Base-by-base conservation (phyloP, 495 filamentous ascomycete species). In the Penicillium soppii region DNA sequence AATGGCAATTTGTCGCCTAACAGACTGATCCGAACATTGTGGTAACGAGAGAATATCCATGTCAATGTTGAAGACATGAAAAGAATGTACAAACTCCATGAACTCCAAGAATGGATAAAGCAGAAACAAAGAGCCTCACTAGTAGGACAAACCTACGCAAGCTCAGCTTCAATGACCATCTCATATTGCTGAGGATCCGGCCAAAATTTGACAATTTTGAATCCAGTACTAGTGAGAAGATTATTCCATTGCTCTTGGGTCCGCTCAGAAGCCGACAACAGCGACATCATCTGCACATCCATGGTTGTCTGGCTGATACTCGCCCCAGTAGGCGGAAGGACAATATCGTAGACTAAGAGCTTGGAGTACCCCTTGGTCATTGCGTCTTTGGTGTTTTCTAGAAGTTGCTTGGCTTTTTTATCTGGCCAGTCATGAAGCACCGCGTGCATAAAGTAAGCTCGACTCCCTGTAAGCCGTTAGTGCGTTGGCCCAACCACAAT, bases 331-430 rank as follows among this genome's bases (percentile, higher is more conserved):
- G 61, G 49, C 4, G 73, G 73, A 15, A 81, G 58, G 5, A 81
- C 69, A 51, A 50, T 68, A 20, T 66, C 75, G 30, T 78, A 68
- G 23, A 80, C 54, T 1, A 80, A 61, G 0, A 79, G 50, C 47
- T 67, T 73, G 0, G 73, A 78, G 53, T 77, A 80, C 0, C 69
- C 75, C n/a, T 69, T 70, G 15, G 58, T 50, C 70, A 77, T 74
- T 9, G 67, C 66, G 15, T 62, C 45, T 20, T 43, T 58, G 17
- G 61, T 59, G 13, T 61, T 57, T 7, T 32, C 44, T 7, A 67
- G 58, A 36, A 62, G 19, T 32, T 61, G 40, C 23, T 54, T 59
- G 17, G 61, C 67, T 40, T 67, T 59, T 4, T 64, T 49, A 51
- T 73, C 55, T 9, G 63, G 49, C 72, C 72, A 76, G 45, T 78